A percentile compares a stretch with the other conserved stretches of the same genome.
Conservation (phyloP, 768 basidiomycete genomes). For the Dentipellis sp. region DNA sequence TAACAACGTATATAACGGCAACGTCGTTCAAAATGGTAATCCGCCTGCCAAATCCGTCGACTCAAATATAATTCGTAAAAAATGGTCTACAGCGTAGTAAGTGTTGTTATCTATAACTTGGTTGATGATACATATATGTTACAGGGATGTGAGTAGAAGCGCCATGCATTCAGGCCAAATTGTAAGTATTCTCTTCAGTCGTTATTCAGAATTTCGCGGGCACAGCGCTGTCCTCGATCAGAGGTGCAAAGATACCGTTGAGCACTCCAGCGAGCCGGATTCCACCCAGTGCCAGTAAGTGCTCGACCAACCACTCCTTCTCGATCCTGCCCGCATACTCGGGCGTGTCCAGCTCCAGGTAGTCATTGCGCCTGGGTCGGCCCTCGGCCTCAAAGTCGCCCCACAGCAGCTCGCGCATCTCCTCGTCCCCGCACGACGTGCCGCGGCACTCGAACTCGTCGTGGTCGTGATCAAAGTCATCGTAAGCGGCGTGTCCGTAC, state of each 20-base stretch:
- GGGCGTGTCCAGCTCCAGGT: slow-evolving; percentile 74
- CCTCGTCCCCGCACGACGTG: slow-evolving; percentile 1
- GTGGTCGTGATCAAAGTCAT: background rate
- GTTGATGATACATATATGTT: too few species aligned
- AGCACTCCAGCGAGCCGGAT: slow-evolving; percentile 76
- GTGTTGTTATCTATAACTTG: too few species aligned
- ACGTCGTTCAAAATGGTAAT: too few species aligned
- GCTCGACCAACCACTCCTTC: slow-evolving; percentile 65
- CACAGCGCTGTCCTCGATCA: background rate
- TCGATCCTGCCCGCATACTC: slow-evolving; percentile 66
- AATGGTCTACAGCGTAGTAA: too few species aligned
- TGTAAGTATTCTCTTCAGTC: too few species aligned
- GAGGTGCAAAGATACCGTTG: slow-evolving; percentile 55
- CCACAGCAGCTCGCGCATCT: slow-evolving; percentile 3
- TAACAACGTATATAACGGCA: too few species aligned
- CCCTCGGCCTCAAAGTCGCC: slow-evolving; percentile 3
- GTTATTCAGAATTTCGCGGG: too few species aligned
- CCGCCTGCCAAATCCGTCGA: too few species aligned
- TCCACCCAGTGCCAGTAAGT: slow-evolving; percentile 74
- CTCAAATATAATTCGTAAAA: too few species aligned
- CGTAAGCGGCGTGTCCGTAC: slow-evolving; percentile 16
- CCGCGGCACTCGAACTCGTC: slow-evolving; percentile 8
- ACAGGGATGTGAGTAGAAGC: too few species aligned
- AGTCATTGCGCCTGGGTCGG: slow-evolving; percentile 20
- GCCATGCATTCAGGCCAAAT: too few species aligned